Evolutionary conservation across 108 stramenopile species (phyloP).

Genomic region (Thalassiosira profunda): DNA sequence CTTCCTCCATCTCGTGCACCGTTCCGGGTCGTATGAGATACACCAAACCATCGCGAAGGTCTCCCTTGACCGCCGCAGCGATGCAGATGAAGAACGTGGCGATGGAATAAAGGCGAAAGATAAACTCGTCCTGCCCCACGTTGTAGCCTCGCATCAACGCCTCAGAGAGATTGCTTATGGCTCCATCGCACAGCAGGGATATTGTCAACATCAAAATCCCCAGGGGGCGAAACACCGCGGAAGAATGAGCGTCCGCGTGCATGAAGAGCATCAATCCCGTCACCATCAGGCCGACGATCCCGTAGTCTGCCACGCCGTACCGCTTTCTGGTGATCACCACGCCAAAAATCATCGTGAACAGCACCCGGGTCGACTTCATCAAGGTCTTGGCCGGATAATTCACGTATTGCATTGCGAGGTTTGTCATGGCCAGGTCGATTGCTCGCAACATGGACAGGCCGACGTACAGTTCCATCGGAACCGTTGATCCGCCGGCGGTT

Average conservation of each 20-base stretch:
- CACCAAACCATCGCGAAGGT: constrained; percentile 67
- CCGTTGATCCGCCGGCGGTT: constrained; percentile 8
- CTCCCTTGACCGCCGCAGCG: constrained; percentile 74
- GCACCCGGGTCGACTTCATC: constrained; percentile 83
- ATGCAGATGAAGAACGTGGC: constrained; percentile 77
- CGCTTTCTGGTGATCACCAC: constrained; percentile 69
- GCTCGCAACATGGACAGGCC: constrained; percentile 81
- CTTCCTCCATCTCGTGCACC: constrained; percentile 72
- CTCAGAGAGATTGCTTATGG: constrained; percentile 87
- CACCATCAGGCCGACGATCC: constrained; percentile 84
- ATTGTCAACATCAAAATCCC: constrained; percentile 89
- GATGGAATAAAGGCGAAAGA: constrained; percentile 86
- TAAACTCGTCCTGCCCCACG: constrained; percentile 94
- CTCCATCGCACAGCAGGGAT: constrained; percentile 85
- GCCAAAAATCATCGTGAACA: constrained; percentile 94
- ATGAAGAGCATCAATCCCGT: constrained; percentile 85
- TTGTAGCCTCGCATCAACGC: constrained; percentile 82
- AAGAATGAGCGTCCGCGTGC: constrained; percentile 86
- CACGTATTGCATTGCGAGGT: constrained; percentile 92
- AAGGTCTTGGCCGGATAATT: constrained; percentile 94
- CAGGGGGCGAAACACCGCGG: constrained; percentile 78
- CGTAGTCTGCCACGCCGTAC: constrained; percentile 72
- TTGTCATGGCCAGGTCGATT: constrained; percentile 90
- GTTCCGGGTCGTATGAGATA: constrained; percentile 79
- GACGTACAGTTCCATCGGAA: constrained; percentile 77